Evolutionary conservation across 2,329 filamentous ascomycete species (phyloP).

Genomic region (Nigrospora sphaerica): DNA sequence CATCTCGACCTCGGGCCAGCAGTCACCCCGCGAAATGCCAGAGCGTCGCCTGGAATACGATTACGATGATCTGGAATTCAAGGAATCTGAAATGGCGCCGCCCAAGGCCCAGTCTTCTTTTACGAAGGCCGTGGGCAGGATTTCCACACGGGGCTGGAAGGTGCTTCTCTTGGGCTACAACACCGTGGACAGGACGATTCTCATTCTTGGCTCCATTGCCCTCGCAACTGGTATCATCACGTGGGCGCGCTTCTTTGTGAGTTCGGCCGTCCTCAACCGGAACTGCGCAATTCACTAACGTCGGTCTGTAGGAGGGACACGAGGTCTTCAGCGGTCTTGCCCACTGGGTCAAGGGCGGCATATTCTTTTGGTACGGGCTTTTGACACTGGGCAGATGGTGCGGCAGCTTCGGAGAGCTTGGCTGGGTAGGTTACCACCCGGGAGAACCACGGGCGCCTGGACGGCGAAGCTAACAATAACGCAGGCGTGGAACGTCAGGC

Average conservation of each 20-base stretch:
- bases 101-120: slow-evolving; percentile 44
- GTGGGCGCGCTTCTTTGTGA: slow-evolving; percentile 78
- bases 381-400: slow-evolving; percentile 84
- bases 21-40: slow-evolving; percentile 29
- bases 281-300: slow-evolving; percentile 7
- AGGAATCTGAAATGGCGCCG: slow-evolving; percentile 34
- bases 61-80: slow-evolving; percentile 32
- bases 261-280: slow-evolving; percentile 23
- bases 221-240: slow-evolving; percentile 67
- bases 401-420: slow-evolving; percentile 81
- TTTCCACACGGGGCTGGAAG: slow-evolving; percentile 49
- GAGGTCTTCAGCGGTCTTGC: slow-evolving; percentile 78
- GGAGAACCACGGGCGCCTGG: too few relatives aligned
- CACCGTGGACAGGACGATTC: slow-evolving; percentile 66
- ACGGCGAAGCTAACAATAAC: slow-evolving; percentile 8
- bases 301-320: slow-evolving; percentile 47
- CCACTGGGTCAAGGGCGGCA: slow-evolving; percentile 88
- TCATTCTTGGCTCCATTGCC: slow-evolving; percentile 70
- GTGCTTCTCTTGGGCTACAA: slow-evolving; percentile 55
- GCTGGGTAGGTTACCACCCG: slow-evolving; percentile 55
- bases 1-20: slow-evolving; percentile 48
- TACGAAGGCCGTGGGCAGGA: slow-evolving; percentile 44
- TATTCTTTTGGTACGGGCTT: slow-evolving; percentile 91
- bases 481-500: slow-evolving; percentile 80
- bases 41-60: slow-evolving; percentile 39